Percentiles rank a stretch among this genome's conserved stretches.
These are phyloP conservation scores for Lachancea sp. DNA, from an alignment of 805 yeast species.

Conservation along the genomic window DNA sequence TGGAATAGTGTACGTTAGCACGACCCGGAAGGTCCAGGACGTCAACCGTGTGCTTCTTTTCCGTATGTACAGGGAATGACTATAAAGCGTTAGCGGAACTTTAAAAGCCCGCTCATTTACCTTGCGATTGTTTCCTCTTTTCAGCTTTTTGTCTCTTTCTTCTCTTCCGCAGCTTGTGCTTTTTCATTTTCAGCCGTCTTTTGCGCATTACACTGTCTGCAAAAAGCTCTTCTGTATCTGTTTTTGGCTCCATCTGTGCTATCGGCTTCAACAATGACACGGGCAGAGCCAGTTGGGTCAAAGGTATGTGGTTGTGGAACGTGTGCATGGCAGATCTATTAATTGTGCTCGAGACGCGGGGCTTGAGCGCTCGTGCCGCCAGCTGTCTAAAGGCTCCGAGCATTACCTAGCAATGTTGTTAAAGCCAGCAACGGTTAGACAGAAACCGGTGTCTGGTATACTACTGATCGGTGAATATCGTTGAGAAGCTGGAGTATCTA, in stretches of 20 bases:
- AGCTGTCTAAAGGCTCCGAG: neutral
- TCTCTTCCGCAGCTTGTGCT: conserved; percentile 95
- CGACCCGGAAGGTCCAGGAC: neutral
- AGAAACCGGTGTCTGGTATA: neutral
- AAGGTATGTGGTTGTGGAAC: neutral
- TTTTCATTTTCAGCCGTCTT: conserved; percentile 93
- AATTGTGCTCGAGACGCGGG: neutral
- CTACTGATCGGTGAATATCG: too few species aligned
- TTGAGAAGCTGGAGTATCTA: neutral
- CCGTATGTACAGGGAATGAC: neutral
- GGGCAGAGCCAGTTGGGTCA: neutral
- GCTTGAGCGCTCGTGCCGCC: neutral
- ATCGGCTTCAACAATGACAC: conserved; percentile 1
- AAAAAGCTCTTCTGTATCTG: conserved; percentile 27
- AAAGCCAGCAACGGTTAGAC: neutral
- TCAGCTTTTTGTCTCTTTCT: conserved; percentile 86
- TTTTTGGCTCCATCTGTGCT: neutral
- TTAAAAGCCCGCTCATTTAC: conserved; percentile 24
- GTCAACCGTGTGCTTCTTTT: neutral
- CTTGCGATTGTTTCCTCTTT: conserved; percentile 57
- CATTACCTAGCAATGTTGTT: neutral
- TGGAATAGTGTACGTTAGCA: neutral
- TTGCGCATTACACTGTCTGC: conserved; percentile 72
- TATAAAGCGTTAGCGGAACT: neutral
- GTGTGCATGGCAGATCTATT: neutral